Conservation (phyloP, 352 stramenopile genomes). For the Thalassiosira allenii region DNA sequence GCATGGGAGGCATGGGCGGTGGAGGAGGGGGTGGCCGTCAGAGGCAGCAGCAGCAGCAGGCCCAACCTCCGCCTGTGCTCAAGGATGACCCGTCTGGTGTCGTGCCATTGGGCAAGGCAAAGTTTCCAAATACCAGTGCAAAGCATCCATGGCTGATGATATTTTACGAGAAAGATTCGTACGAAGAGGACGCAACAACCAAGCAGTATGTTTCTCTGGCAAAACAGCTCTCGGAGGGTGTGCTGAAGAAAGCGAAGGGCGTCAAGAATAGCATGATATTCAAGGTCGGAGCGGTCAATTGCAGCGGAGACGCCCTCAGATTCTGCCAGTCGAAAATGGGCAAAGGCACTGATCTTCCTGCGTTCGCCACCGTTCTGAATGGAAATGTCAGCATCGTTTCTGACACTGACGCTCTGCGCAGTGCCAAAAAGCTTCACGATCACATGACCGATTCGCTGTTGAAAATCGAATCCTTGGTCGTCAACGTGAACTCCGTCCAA, state of each 20-base stretch:
- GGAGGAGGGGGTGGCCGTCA: constrained; percentile 5
- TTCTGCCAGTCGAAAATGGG: constrained; percentile 71
- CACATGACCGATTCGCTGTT: constrained; percentile 52
- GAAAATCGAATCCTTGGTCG: constrained; percentile 64
- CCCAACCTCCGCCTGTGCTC: constrained; percentile 51
- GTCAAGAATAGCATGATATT: constrained; percentile 63
- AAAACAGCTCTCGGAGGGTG: constrained; percentile 37
- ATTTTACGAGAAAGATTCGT: constrained; percentile 73
- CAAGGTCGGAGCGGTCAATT: constrained; percentile 84
- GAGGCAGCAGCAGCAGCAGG: constrained; percentile 20
- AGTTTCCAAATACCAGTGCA: constrained; percentile 73
- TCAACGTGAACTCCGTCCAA: constrained; percentile 73
- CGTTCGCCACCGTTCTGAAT: constrained; percentile 75
- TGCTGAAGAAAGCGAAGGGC: constrained; percentile 51
- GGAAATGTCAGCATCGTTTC: constrained; percentile 62
- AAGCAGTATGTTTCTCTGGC: constrained; percentile 28
- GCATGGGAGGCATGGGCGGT: constrained; percentile 11
- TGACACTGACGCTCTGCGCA: constrained; percentile 32
- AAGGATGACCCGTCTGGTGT: constrained; percentile 61
- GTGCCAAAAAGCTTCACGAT: constrained; percentile 68
- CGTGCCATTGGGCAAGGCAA: constrained; percentile 69
- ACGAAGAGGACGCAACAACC: constrained; percentile 37
- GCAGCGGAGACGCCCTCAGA: constrained; percentile 51
- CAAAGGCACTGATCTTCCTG: constrained; percentile 57
- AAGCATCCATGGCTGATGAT: constrained; percentile 82